phyloP scores from a whole-genome alignment of 106 monocot species.

The Dendrobium chrysotoxum region DNA sequence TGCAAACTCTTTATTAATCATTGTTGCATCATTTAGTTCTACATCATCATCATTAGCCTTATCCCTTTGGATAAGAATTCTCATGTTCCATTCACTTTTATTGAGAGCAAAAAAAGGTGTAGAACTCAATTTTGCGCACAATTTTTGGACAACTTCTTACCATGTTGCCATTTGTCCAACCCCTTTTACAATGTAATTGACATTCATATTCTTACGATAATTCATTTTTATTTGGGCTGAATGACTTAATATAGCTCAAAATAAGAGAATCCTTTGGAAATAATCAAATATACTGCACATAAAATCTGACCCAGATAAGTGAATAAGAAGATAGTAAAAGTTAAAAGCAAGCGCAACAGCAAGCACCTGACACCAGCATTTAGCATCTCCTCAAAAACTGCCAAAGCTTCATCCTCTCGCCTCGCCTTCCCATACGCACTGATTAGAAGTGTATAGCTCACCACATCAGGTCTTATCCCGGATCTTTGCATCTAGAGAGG shows the following conservation, averaged over 20 bases:
- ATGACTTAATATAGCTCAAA: background rate
- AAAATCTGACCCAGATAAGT: background rate
- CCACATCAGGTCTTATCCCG: slow-evolving; percentile 87
- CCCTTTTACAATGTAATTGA: too few relatives aligned
- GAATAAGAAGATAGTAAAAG: background rate
- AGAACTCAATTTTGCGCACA: too few relatives aligned
- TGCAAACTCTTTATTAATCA: too few relatives aligned
- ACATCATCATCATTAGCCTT: too few relatives aligned
- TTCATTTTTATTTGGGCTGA: background rate
- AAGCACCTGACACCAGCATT: slow-evolving; percentile 89
- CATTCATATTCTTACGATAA: background rate
- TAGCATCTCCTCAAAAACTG: slow-evolving; percentile 99
- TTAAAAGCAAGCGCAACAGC: background rate
- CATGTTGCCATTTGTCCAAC: too few relatives aligned
- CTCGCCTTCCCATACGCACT: slow-evolving; percentile 92
- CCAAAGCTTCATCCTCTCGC: slow-evolving; percentile 93
- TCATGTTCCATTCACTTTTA: too few relatives aligned
- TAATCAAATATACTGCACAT: background rate
- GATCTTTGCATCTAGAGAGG: slow-evolving; percentile 76
- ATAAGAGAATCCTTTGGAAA: background rate
- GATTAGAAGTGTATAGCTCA: slow-evolving; percentile 94
- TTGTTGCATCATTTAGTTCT: too few relatives aligned
- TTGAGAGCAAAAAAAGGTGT: too few relatives aligned
- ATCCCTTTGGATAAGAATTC: too few relatives aligned
- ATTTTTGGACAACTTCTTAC: too few relatives aligned